Evolutionary conservation across 768 basidiomycete genomes (phyloP), one percentile per base, ranked within the genome.

Genomic region (Hydnomerulius pinastri): DNA sequence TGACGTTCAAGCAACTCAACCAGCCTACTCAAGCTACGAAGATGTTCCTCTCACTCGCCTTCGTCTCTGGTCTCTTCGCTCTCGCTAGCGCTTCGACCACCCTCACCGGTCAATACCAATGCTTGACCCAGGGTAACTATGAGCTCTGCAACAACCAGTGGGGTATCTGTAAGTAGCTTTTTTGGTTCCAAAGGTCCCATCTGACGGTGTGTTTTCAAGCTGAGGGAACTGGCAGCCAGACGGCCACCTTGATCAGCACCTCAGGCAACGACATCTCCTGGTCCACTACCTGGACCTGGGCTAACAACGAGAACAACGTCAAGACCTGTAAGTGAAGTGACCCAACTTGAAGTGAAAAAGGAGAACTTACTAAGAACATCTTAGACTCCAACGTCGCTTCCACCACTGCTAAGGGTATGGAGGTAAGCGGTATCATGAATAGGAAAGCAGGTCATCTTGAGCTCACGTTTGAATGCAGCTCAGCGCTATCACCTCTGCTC

Each of bases 271-370:
- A 57, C 20, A 72, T 81, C 24, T 70, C 79, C 2, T 83, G 82
- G 82, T 69, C 72, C 23, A 83, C 81, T 17, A 72, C 67, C 43
- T 83, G 73, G 60, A 77, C 65, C 17, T 83, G 81, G 81, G 72
- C 75, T 9, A 73, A 78, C 57, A 71, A 63, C 41, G 66, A 70
- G 29, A 80, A 80, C 57, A 70, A 67, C 44, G 81, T 83, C 43
- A 83, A 83, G 70, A 79, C 77, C 66, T 82, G 80, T 81, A 46
- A 48, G 76, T n/a, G n/a, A n/a, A n/a, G n/a, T n/a, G n/a, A n/a
- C n/a, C n/a, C n/a, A n/a, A n/a, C n/a, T n/a, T n/a, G n/a, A n/a
- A n/a, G 25, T 36, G 24, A 8, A n/a, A 11, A n/a, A 38, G 13
- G 36, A 13, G 23, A 40, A 6, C n/a, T 9, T 28, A n/a, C 41